Evolutionary conservation across 78 protist species (phyloP).

Genomic region (Planoprotostelium fungivorum): DNA sequence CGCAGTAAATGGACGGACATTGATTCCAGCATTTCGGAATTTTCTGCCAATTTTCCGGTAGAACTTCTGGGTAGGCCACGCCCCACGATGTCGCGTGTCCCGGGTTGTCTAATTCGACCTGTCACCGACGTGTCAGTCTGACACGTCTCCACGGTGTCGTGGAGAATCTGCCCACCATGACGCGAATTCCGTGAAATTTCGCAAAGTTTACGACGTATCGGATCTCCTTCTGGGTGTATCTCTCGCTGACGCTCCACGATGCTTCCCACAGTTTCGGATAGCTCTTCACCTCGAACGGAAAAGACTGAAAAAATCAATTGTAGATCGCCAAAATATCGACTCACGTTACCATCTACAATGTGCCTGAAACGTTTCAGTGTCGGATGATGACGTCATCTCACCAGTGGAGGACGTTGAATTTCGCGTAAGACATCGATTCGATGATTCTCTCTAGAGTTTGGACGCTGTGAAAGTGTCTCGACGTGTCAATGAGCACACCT

Average conservation of each 20-base stretch:
- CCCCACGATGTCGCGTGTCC: constrained; percentile 91
- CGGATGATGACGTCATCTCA: background rate
- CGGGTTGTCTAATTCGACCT: constrained; percentile 85
- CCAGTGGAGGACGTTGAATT: constrained; percentile 13
- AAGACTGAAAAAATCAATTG: too few relatives aligned
- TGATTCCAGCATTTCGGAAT: background rate
- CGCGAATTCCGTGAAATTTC: constrained; percentile 5
- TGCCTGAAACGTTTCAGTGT: background rate
- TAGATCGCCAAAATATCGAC: too few relatives aligned
- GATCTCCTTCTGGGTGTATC: constrained; percentile 4
- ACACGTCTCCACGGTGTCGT: too few relatives aligned
- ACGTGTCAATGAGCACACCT: constrained; percentile 78
- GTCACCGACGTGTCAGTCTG: too few relatives aligned
- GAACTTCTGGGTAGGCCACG: constrained; percentile 72
- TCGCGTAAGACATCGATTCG: background rate
- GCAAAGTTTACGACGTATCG: constrained; percentile 4
- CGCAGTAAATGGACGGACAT: background rate
- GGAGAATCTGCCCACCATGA: background rate
- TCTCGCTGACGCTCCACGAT: background rate
- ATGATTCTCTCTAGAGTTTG: background rate
- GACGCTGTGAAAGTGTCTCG: constrained; percentile 74
- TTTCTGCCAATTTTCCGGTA: background rate
- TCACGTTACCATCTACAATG: constrained; percentile 1
- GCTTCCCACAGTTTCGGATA: background rate
- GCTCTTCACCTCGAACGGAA: background rate